phyloP scores from a whole-genome alignment of 345 rosid genomes.

The Syzygium oleosum region DNA sequence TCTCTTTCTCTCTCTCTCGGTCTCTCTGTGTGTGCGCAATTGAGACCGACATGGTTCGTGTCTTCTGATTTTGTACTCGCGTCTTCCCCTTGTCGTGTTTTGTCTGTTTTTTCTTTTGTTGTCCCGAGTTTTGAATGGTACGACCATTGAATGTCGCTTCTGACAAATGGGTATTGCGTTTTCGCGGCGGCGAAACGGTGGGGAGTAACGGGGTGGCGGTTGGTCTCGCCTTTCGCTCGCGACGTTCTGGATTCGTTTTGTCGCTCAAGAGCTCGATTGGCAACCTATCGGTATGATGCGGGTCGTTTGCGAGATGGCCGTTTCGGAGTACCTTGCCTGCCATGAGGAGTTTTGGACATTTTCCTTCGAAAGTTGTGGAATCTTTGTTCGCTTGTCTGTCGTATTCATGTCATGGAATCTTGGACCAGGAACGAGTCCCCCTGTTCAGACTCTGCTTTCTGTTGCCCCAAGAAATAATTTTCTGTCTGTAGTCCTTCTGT shows the following conservation, averaged over 20 bases:
- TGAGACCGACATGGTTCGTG: not conserved
- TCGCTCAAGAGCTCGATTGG: not conserved
- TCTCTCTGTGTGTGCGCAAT: not conserved
- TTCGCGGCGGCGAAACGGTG: not conserved
- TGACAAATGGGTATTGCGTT: not conserved
- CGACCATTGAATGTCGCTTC: not conserved
- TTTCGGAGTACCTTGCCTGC: not conserved
- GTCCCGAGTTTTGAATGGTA: not conserved
- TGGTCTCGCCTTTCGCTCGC: not conserved
- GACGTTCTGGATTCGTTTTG: not conserved
- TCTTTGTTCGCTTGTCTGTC: not conserved
- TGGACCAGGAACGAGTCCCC: not conserved
- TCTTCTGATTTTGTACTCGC: not conserved
- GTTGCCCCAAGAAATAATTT: not conserved
- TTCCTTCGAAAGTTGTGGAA: not conserved
- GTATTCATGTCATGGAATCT: not conserved
- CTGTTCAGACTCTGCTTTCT: not conserved
- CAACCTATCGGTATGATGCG: not conserved
- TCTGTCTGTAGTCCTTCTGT: not conserved
- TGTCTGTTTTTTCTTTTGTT: not conserved
- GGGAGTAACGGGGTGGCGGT: not conserved
- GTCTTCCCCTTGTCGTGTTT: not conserved
- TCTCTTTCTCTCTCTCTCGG: not conserved
- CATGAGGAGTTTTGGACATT: accelerated
- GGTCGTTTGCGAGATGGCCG: not conserved